These are phyloP conservation scores for Viola odorata DNA, from an alignment of 345 rosid genomes.

Conservation along the genomic window DNA sequence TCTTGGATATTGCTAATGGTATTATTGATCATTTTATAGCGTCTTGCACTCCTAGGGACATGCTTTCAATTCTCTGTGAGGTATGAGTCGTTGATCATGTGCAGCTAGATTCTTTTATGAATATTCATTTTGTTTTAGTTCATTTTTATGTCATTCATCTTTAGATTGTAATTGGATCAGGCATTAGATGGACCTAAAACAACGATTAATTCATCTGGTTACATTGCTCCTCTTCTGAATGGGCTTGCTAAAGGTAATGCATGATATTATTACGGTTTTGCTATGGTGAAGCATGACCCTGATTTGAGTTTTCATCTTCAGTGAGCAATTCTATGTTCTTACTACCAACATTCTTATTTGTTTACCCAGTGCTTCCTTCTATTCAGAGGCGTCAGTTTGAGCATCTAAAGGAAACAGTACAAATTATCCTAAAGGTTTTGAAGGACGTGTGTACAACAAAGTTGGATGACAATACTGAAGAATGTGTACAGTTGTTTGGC, in stretches of 20 bases:
- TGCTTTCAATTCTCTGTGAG: constrained; percentile 84
- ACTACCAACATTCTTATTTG: not conserved
- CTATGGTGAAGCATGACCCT: not conserved
- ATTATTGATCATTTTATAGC: constrained; percentile 44
- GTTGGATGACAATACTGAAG: constrained; percentile 26
- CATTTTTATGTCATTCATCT: not conserved
- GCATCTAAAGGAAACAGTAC: constrained; percentile 67
- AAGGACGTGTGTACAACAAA: constrained; percentile 39
- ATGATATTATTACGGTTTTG: not conserved
- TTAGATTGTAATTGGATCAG: constrained; percentile 38
- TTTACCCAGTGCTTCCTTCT: constrained; percentile 51
- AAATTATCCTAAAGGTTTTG: constrained; percentile 51
- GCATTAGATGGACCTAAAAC: constrained; percentile 50
- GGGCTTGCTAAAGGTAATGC: constrained; percentile 69
- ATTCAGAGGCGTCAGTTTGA: constrained; percentile 68
- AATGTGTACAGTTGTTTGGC: constrained; percentile 42
- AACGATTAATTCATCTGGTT: constrained; percentile 32
- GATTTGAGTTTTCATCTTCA: not conserved
- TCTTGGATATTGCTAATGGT: constrained; percentile 40
- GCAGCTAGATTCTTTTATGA: not conserved
- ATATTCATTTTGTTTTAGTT: not conserved
- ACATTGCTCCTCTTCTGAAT: constrained; percentile 54
- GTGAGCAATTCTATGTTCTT: not conserved
- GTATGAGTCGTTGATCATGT: constrained; percentile 19
- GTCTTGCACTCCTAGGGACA: constrained; percentile 71